Evolutionary conservation across 768 basidiomycete species (phyloP), one percentile per base, ranked within the genome.

Genomic region (Panaeolus cyanescens): DNA sequence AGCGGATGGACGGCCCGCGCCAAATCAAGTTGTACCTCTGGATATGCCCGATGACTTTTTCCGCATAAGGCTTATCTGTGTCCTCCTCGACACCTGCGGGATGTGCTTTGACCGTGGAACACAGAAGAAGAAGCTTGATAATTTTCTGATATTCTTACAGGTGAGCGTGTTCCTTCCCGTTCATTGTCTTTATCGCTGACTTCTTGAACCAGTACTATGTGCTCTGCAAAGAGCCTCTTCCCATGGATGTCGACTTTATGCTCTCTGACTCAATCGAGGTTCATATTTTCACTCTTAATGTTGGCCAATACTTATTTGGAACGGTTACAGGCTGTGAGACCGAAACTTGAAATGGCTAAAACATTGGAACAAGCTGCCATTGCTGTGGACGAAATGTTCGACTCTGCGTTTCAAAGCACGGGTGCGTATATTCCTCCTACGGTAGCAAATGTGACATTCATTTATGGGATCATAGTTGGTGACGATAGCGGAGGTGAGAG

Each of bases 191-290:
- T 37, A 28, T n/a, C 25, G 25, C 34, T 36, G 31, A 10, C 39
- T 19, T 17, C 39, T 57, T 54, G 12, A 56, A 56, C 30, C 62
- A 89, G 86, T 89, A 95, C 61, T 99, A 99, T 72, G 80, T 92
- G 15, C 81, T 89, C n/a, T 93, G 92, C 79, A 99, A 99, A 76
- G 83, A 88, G 45, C 80, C 87, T 22, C 73, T 96, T n/a, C 90
- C 97, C 0, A 96, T 98, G 95, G 97, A 99, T 64, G 91, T 97
- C 10, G 96, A 97, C 57, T 99, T 99, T 75, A 96, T 98, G 94
- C 74, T 97, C 6, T 87, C 88, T 0, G 97, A 99, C 73, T 97
- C 96, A 1, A 74, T 99, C 8, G 96, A 99, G 78, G 94, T 94
- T 64, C 66, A 77, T 61, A 25, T 45, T 28, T 56, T 53, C 2